A percentile compares a stretch with the other conserved stretches of the same genome.
These are phyloP conservation scores for Limnomonas spitsbergensis DNA, from an alignment of 139 green algal species.

Conservation along the genomic window DNA sequence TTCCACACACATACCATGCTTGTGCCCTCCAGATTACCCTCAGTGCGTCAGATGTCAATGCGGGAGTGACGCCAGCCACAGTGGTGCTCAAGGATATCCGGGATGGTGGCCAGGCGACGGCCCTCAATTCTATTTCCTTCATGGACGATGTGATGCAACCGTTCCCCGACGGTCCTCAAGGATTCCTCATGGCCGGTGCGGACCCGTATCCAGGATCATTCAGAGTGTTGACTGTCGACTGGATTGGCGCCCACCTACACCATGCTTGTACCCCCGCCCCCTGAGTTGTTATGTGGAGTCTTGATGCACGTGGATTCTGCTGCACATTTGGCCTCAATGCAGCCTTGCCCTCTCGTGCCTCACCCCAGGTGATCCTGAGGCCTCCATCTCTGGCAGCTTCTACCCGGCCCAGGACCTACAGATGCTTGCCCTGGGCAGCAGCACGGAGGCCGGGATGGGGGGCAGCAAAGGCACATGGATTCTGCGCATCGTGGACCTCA, in stretches of 20 bases:
- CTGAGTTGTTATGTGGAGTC: neutral
- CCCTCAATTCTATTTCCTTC: neutral
- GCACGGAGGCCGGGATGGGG: neutral
- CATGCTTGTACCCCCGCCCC: neutral
- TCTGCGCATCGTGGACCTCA: slow-evolving; percentile 18
- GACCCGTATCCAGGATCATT: too few relatives aligned
- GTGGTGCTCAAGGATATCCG: slow-evolving; percentile 8
- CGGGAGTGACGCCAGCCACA: neutral
- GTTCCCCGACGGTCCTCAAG: neutral
- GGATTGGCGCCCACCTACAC: neutral
- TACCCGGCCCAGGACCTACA: slow-evolving; percentile 5
- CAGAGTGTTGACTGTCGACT: neutral
- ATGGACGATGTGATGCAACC: neutral
- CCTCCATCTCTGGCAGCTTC: slow-evolving; percentile 1
- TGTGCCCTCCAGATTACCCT: slow-evolving; percentile 17
- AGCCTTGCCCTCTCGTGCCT: neutral
- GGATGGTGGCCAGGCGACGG: neutral
- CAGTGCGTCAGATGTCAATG: neutral
- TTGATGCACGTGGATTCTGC: neutral
- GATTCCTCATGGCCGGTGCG: neutral
- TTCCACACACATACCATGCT: too few relatives aligned
- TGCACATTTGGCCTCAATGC: too few relatives aligned
- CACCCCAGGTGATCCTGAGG: too few relatives aligned
- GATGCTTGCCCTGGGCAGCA: neutral
- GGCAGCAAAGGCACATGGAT: slow-evolving; percentile 11